These are phyloP conservation scores for Diaporthe longicolla DNA, from an alignment of 2,329 filamentous ascomycete species.

Conservation along the genomic window DNA sequence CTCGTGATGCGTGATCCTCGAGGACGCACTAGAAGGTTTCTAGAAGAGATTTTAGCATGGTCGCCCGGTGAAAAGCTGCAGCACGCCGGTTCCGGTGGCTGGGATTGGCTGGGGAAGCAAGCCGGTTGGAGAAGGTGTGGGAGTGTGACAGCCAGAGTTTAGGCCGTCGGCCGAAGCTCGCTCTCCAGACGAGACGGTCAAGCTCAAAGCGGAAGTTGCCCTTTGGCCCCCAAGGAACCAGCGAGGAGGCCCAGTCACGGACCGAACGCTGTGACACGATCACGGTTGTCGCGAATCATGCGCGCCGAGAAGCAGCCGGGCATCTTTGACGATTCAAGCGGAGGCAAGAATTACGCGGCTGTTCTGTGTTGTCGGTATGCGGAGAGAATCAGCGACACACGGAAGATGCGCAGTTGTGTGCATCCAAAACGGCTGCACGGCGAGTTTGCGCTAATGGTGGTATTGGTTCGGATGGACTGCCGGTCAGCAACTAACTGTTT, in stretches of 20 bases:
- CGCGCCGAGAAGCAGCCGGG: neutral
- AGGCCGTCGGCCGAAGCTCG: slow-evolving; percentile 8
- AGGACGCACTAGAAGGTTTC: slow-evolving; percentile 34
- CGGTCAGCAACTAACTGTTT: slow-evolving; percentile 18
- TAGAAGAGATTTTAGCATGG: slow-evolving; percentile 21
- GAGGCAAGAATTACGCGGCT: neutral
- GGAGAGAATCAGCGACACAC: neutral
- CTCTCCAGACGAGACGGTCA: slow-evolving; percentile 26
- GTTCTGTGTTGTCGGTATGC: neutral
- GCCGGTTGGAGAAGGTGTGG: slow-evolving; percentile 15
- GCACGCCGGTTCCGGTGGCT: neutral
- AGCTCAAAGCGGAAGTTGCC: slow-evolving; percentile 1
- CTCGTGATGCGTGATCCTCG: slow-evolving; percentile 17
- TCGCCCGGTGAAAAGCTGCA: slow-evolving; percentile 15
- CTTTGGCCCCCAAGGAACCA: neutral
- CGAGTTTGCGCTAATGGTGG: neutral
- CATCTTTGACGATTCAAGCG: neutral
- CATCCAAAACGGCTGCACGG: neutral
- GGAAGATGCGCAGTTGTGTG: neutral
- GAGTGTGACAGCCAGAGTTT: slow-evolving; percentile 24
- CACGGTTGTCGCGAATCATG: neutral
- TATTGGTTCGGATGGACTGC: slow-evolving; percentile 33
- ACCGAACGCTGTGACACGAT: slow-evolving; percentile 3
- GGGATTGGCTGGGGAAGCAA: slow-evolving; percentile 31
- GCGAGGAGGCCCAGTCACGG: neutral